phyloP scores from a whole-genome alignment of 2,329 filamentous ascomycete genomes.

The Ophiostoma tasmaniense region DNA sequence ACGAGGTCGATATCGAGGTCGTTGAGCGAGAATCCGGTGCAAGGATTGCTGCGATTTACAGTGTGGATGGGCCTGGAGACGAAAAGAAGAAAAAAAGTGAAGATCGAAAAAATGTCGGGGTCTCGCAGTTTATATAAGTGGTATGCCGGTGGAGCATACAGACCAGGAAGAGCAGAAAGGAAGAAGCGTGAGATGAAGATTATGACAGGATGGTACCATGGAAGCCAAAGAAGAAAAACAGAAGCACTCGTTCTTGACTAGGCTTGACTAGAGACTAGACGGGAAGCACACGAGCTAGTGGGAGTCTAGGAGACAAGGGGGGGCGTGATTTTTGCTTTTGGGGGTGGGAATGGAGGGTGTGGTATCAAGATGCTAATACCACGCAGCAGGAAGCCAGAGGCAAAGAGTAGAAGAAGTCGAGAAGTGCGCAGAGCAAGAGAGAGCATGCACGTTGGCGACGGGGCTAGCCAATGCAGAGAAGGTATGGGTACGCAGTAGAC shows the following conservation, averaged over 20 bases:
- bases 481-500: background rate
- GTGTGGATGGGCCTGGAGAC: constrained; percentile 15
- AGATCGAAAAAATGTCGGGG: constrained; percentile 10
- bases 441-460: constrained; percentile 4
- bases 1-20: constrained; percentile 4
- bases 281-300: constrained; percentile 11
- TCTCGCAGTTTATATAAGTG: constrained; percentile 15
- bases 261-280: background rate
- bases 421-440: background rate
- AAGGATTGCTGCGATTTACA: constrained; percentile 10
- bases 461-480: constrained; percentile 6
- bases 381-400: background rate
- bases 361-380: constrained; percentile 14
- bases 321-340: background rate
- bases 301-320: background rate
- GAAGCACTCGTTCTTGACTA: constrained; percentile 1
- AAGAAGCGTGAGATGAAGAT: background rate
- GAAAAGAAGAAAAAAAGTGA: constrained; percentile 10
- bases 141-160: constrained; percentile 8
- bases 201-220: constrained; percentile 1
- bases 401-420: background rate
- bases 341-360: constrained; percentile 12
- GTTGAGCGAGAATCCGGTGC: background rate
- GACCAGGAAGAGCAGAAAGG: background rate
- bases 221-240: constrained; percentile 10